Conservation (phyloP, 768 basidiomycete genomes). For the Lactarius sanguifluus region DNA sequence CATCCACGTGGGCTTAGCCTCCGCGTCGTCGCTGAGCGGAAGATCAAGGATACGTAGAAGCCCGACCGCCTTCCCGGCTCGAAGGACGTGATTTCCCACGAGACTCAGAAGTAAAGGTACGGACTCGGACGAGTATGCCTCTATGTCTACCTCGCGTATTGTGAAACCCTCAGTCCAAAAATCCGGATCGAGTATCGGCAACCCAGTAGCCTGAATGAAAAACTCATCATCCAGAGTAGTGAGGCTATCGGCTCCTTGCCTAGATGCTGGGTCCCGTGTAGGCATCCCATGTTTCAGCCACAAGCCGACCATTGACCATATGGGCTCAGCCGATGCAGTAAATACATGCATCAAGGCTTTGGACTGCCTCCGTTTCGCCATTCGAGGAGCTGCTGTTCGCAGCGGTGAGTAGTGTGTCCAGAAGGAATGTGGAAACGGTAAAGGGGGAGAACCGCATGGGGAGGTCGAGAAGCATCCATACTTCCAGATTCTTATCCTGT, state of each 20-base stretch:
- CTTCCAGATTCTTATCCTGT: slow-evolving; percentile 34
- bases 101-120: slow-evolving; percentile 63
- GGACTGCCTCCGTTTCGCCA: slow-evolving; percentile 54
- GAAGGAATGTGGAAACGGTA: slow-evolving; percentile 52
- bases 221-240: slow-evolving; percentile 65
- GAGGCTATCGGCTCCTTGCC: slow-evolving; percentile 17
- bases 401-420: slow-evolving; percentile 60
- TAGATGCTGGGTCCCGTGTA: slow-evolving; percentile 31
- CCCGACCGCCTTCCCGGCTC: slow-evolving; percentile 75
- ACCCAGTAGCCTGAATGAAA: slow-evolving; percentile 72
- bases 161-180: slow-evolving; percentile 76
- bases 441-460: slow-evolving; percentile 49
- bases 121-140: slow-evolving; percentile 34
- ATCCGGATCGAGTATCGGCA: slow-evolving; percentile 58
- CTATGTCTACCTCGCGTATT: slow-evolving; percentile 47
- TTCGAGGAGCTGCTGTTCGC: slow-evolving; percentile 60
- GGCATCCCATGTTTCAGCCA: slow-evolving; percentile 80
- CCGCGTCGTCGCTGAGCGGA: slow-evolving; percentile 7
- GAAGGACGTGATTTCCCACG: slow-evolving; percentile 57
- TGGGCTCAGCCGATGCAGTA: slow-evolving; percentile 59
- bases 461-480: slow-evolving; percentile 45
- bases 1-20: slow-evolving; percentile 14
- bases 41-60: slow-evolving; percentile 61
- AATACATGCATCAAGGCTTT: slow-evolving; percentile 63
- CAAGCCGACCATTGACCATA: slow-evolving; percentile 68